Conservation (phyloP, 2,329 filamentous ascomycete genomes). For the Xylaria polymorpha region DNA sequence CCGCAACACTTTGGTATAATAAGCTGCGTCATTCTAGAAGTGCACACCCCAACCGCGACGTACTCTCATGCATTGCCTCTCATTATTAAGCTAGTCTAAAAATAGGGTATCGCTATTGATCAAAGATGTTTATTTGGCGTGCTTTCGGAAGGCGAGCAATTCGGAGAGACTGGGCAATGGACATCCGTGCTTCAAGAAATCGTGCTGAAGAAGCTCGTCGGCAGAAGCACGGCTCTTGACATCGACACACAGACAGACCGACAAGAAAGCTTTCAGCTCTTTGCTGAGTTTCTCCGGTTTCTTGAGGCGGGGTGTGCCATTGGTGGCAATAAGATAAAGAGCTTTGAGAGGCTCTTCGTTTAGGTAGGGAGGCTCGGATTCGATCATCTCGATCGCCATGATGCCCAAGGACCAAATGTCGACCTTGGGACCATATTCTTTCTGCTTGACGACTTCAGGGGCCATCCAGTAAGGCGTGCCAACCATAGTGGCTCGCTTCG, state of each 20-base stretch:
- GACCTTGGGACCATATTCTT: slow-evolving; percentile 97
- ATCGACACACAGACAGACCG: slow-evolving; percentile 95
- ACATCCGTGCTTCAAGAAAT: slow-evolving; percentile 95
- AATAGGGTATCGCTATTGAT: slow-evolving; percentile 46
- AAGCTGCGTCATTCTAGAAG: slow-evolving; percentile 36
- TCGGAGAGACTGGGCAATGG: slow-evolving; percentile 84
- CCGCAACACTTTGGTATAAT: slow-evolving; percentile 21
- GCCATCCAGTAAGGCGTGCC: slow-evolving; percentile 99
- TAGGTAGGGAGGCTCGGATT: slow-evolving; percentile 96
- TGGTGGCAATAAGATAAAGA: slow-evolving; percentile 96
- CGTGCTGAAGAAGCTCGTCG: slow-evolving; percentile 87
- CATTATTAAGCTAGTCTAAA: slow-evolving; percentile 43
- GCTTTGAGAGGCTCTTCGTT: slow-evolving; percentile 99
- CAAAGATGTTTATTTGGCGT: slow-evolving; percentile 64
- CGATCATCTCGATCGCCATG: slow-evolving; percentile 99
- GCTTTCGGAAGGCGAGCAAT: slow-evolving; percentile 86
- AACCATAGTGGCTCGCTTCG: slow-evolving; percentile 98
- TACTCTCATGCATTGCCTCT: slow-evolving; percentile 26
- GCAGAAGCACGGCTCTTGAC: slow-evolving; percentile 94
- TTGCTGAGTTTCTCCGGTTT: slow-evolving; percentile 98
- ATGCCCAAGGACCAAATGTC: slow-evolving; percentile 99
- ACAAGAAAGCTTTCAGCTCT: slow-evolving; percentile 96
- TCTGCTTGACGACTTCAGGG: slow-evolving; percentile 98
- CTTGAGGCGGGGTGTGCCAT: slow-evolving; percentile 96
- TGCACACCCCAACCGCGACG: slow-evolving; percentile 35